Evolutionary conservation across 352 stramenopile genomes (phyloP), one percentile per base, ranked within the genome.

Genomic region (Pythium oligandrum): DNA sequence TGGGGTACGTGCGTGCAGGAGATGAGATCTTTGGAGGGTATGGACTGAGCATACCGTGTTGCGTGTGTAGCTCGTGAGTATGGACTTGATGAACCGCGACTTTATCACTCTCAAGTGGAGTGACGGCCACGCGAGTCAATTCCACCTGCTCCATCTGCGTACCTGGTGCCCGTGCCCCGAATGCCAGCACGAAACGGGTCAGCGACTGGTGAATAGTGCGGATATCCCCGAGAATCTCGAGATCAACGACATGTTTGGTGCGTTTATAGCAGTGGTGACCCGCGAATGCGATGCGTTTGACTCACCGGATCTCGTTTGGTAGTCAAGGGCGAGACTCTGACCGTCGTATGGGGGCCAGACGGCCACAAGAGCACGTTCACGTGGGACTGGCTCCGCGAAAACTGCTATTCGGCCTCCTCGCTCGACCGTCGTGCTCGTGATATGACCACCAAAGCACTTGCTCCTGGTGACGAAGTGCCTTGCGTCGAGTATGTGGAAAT

Each of bases 61-160:
- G 17, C 35, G 5, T 51, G 33, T 1, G 37, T 49, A 90, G 80
- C 62, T 90, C 7, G 63, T 81, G 26, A 69, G 74, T 10, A 80
- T 90, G 61, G 76, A 92, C 40, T 80, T 89, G 46, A 73, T 87
- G 48, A 59, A 77, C 30, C 75, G 73, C 39, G 80, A 92, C 52
- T 84, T 80, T 57, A 84, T 94, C 36, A 74, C 72, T 46, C 66
- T 94, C 57, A 81, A 82, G 40, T 94, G 83, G 83, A 77, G 76
- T 50, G 80, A 94, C 43, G 83, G 75, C 10, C 74, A 70, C 36
- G 60, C 59, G 26, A 89, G 79, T 51, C 83, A 78, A 44, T 91
- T 85, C 55, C 79, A 94, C 39, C 55, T 89, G 37, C 52, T 88
- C 42, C 83, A 94, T 53, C 51, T 94, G 48, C 81, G 83, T 44